Percentiles rank a stretch among this genome's conserved stretches.
These are phyloP conservation scores for Xylariaceae sp. DNA, from an alignment of 2,329 filamentous ascomycete genomes.

Conservation along the genomic window DNA sequence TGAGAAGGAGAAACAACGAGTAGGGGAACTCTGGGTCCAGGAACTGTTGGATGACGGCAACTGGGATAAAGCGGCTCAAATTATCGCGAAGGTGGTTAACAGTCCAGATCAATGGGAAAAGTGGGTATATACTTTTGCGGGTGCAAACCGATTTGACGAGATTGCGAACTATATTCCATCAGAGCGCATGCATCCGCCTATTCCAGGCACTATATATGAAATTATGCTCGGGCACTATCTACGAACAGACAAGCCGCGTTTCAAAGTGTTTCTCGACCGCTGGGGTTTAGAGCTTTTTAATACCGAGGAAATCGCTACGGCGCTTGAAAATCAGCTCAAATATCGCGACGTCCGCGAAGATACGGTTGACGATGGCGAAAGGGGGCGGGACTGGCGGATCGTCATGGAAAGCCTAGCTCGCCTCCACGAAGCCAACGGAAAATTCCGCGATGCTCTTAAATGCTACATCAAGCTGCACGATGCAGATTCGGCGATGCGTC, in stretches of 20 bases:
- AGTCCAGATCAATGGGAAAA: conserved; percentile 88
- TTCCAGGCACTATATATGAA: conserved; percentile 86
- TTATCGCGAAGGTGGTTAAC: conserved; percentile 82
- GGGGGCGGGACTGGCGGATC: conserved; percentile 83
- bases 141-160: conserved; percentile 84
- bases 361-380: conserved; percentile 73
- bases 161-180: conserved; percentile 85
- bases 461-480: conserved; percentile 93
- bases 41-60: conserved; percentile 77
- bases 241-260: conserved; percentile 72
- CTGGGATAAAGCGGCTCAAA: conserved; percentile 78
- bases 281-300: conserved; percentile 90
- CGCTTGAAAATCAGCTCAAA: conserved; percentile 81
- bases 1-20: conserved; percentile 85
- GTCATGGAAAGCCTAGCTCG: conserved; percentile 86
- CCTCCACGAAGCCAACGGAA: conserved; percentile 80
- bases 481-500: conserved; percentile 82
- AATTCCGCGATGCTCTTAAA: conserved; percentile 81
- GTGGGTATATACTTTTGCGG: conserved; percentile 92
- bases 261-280: conserved; percentile 78
- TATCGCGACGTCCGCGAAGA: conserved; percentile 77
- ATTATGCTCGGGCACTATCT: conserved; percentile 90
- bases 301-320: conserved; percentile 74
- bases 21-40: conserved; percentile 92
- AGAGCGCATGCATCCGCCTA: conserved; percentile 75